Base-by-base conservation (phyloP, 768 basidiomycete genomes). In the Ephemerocybe angulata region DNA sequence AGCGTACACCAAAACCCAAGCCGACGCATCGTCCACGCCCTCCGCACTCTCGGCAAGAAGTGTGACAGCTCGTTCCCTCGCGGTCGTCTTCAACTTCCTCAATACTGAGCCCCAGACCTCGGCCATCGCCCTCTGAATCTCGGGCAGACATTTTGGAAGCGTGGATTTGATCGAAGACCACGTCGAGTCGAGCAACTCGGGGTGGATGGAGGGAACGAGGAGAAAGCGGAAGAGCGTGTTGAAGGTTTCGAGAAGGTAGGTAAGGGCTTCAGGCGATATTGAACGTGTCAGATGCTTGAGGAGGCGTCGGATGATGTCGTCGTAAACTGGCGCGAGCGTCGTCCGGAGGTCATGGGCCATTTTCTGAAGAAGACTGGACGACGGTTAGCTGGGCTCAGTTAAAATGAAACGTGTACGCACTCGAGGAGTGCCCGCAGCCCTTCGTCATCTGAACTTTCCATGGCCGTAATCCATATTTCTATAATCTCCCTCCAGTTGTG, bases 101-200 rank as follows among this genome's bases (percentile, higher is more conserved):
- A 96, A 63, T 0, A 87, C 78, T 0, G 82, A 83, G 0, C 86
- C 90, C 95, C 92, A 97, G 3, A 92, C 90, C 63, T 97, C 93
- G 0, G 91, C 87, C 10, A 89, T 78, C 1, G 88, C 84, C 24
- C 88, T 73, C 63, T 88, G 88, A 2, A 91, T 79, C 55, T 93
- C 89, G 0, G 82, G 78, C 53, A 80, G 71, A 65, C 88, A 90
- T 54, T 74, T 78, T 3, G 79, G 78, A 8, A 92, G 65, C 1
- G 77, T 71, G 0, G 67, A 63, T 24, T 75, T 73, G 37, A 92
- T 69, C 27, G 69, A 62, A 4, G 66, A 52, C 90, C 90, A 92
- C 2, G 88, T 85, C 40, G 76, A 72, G 40, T 80, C 74, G 24
- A 88, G 64, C 4, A 84, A 72, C 28, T 81, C 67, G 17, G 76